phyloP scores from a whole-genome alignment of 495 filamentous ascomycete genomes.

The Tirmania nivea region DNA sequence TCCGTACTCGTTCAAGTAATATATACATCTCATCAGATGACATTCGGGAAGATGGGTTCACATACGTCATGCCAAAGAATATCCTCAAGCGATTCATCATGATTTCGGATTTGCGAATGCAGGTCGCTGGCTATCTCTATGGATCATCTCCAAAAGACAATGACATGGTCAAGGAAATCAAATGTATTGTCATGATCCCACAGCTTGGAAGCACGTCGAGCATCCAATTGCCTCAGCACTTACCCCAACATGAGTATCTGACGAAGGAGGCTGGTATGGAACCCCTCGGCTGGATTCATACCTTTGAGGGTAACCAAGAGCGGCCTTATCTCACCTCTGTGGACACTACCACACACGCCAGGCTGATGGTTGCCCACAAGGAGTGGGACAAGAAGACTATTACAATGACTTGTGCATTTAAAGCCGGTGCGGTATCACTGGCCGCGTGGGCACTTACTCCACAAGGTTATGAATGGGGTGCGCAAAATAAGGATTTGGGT shows the following conservation, averaged over 20 bases:
- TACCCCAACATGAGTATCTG: conserved; percentile 85
- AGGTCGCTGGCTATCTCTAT: conserved; percentile 90
- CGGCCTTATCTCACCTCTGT: conserved; percentile 83
- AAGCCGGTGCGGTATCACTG: conserved; percentile 90
- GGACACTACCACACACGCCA: conserved; percentile 84
- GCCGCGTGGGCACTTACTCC: conserved; percentile 84
- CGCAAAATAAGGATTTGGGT: conserved; percentile 76
- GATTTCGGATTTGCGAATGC: conserved; percentile 88
- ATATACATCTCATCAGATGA: conserved; percentile 96
- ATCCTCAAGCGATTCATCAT: conserved; percentile 96
- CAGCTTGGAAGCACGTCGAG: conserved; percentile 89
- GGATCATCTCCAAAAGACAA: conserved; percentile 84
- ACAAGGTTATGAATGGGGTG: conserved; percentile 88
- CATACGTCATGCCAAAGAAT: conserved; percentile 98
- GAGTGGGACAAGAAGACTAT: conserved; percentile 90
- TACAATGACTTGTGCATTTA: conserved; percentile 93
- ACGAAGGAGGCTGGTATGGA: conserved; percentile 42
- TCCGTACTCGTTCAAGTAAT: conserved; percentile 88
- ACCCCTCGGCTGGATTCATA: conserved; percentile 89
- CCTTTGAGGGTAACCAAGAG: conserved; percentile 70
- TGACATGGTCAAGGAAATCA: conserved; percentile 88
- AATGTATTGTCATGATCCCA: conserved; percentile 89
- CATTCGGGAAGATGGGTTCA: conserved; percentile 54
- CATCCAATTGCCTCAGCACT: conserved; percentile 71
- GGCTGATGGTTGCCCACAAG: conserved; percentile 60